Percentiles rank a stretch among this genome's conserved stretches.
These are phyloP conservation scores for Fusarium fujikuroi DNA, from an alignment of 2,329 filamentous ascomycete genomes.

Conservation along the genomic window DNA sequence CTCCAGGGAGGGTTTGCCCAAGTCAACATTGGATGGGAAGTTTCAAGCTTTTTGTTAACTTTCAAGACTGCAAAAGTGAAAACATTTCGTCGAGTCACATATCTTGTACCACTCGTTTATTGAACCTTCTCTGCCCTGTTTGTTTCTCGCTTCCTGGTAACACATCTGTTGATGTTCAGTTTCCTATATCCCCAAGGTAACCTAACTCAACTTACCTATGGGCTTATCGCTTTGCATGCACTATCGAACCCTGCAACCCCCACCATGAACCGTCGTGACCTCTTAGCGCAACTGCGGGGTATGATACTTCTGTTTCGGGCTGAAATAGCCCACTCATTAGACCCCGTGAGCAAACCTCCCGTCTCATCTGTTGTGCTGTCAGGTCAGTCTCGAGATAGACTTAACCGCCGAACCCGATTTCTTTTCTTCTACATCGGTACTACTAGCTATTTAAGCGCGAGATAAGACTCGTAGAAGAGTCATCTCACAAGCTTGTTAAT, in stretches of 20 bases:
- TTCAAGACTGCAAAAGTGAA: not conserved
- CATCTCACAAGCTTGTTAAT: not conserved
- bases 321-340: slow-evolving; percentile 29
- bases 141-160: not conserved
- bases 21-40: not conserved
- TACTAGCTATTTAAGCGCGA: not conserved
- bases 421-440: not conserved
- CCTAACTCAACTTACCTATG: not conserved
- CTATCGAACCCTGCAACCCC: slow-evolving; percentile 36
- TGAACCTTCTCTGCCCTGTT: not conserved
- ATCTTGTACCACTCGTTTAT: not conserved
- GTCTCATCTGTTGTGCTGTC: slow-evolving; percentile 13
- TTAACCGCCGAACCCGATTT: slow-evolving; percentile 19
- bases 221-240: slow-evolving; percentile 37
- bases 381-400: slow-evolving; percentile 15
- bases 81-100: not conserved
- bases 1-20: not conserved
- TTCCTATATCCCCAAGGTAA: not conserved
- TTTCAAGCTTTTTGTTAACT: not conserved
- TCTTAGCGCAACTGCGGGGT: slow-evolving; percentile 40
- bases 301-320: slow-evolving; percentile 32
- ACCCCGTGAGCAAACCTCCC: slow-evolving; percentile 40
- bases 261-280: slow-evolving; percentile 39
- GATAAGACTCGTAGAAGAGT: not conserved
- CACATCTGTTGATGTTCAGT: not conserved